Percentiles rank a stretch among this genome's conserved stretches.
phyloP scores from a whole-genome alignment of 148 eudicot genomes.

The Rhododendron mucronatum region DNA sequence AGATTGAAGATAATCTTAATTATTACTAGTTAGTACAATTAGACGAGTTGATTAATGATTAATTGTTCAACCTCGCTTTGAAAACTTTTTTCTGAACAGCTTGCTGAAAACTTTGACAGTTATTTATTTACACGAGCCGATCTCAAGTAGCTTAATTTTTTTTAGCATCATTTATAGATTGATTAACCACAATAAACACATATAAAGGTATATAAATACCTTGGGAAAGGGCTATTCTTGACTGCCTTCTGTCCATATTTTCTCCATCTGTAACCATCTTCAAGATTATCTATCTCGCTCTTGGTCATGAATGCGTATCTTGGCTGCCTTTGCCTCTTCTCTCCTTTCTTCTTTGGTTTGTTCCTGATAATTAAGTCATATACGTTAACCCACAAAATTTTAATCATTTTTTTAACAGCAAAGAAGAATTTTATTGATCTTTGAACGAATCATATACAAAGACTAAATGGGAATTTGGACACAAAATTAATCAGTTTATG shows the following conservation, averaged over 20 bases:
- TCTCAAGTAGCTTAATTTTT: background rate
- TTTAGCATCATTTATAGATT: too few species aligned
- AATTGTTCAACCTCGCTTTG: background rate
- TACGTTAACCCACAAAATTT: background rate
- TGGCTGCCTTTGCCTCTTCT: constrained; percentile 24
- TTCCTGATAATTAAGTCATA: constrained; percentile 1
- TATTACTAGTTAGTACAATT: background rate
- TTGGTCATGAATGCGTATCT: constrained; percentile 35
- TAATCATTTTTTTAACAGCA: background rate
- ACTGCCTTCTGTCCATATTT: constrained; percentile 22
- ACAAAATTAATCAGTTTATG: background rate
- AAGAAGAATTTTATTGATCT: background rate
- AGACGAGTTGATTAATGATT: background rate
- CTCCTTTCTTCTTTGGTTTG: constrained; percentile 23
- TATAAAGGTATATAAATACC: background rate
- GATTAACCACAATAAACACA: background rate
- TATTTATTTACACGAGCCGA: background rate
- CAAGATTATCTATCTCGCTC: constrained; percentile 39
- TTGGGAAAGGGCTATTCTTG: constrained; percentile 14
- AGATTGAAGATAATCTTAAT: background rate
- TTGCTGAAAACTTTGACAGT: background rate
- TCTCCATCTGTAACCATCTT: constrained; percentile 34
- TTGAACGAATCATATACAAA: background rate
- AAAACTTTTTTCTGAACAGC: background rate
- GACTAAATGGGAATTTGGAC: background rate